Base-by-base conservation (phyloP, 345 rosid species). In the Lepidium sativum region DNA sequence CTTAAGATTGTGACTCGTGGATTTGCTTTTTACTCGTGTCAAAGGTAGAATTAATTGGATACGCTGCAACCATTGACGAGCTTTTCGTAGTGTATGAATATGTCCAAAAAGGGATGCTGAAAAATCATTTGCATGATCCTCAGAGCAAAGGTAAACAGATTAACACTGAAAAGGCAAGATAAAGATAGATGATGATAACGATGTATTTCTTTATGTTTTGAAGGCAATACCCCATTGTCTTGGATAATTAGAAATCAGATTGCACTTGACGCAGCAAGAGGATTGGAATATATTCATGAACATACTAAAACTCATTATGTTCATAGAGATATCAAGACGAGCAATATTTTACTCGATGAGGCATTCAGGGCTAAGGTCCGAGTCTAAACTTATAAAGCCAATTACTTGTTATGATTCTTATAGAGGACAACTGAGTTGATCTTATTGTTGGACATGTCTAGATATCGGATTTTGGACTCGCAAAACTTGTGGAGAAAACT, bases 381-480 rank as follows among this genome's bases (percentile, higher is more conserved):
- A 44, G 44, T 67, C 57, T 25, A 13, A 52, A 53, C 47, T 35
- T 45, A 17, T 14, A 20, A 48, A 51, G 20, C 37, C 3, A 12
- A 1, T 65, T 57, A 33, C 63, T 16, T 54, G 6, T 44, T 68
- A 32, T 68, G 34, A 63, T 66, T 67, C 27, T 40, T 51, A 25
- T 51, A 16, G 17, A 53, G 2, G 39, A 25, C 6, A 44, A 3
- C 43, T 69, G 63, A 33, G 27, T 63, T 54, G 23, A 33, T 53
- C 16, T 33, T 34, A 21, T 40, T 38, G 35, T 44, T 53, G n/a
- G 14, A n/a, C 29, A 13, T n/a, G 8, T 67, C 39, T 78, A 94
- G 99, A 89, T 94, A 71, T 89, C 99, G 21, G 99, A 94, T 79
- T 94, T 94, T 65, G 96, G 99, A 42, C 81, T 94, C 68, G 86